Base-by-base conservation (phyloP, 768 basidiomycete genomes). In the Boletus sensibilis region DNA sequence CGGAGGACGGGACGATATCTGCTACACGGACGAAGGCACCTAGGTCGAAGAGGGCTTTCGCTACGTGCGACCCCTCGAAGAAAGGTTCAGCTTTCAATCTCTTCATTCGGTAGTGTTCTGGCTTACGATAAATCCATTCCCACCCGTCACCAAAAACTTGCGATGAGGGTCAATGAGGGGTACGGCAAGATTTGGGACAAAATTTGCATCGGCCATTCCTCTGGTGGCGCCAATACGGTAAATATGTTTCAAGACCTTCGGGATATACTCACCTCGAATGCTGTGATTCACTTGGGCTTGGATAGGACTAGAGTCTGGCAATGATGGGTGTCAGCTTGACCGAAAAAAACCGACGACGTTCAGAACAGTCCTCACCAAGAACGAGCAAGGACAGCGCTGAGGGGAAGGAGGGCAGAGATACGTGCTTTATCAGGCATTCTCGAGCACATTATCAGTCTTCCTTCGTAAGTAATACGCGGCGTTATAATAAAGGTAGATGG, bases 61-160 rank as follows among this genome's bases (percentile, higher is more conserved):
- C 80, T 2, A 85, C 65, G 58, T 84, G 78, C 3, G 79, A 79
- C 16, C 84, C 83, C 84, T 85, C 6, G 35, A 45, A 21, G 4
- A 45, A 10, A 10, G 13, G n/a, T 23, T 54, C 33, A 33, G 29
- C 7, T 45, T 40, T n/a, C 14, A 14, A 35, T 21, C 35, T 27
- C 16, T 35, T 43, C 39, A 23, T 38, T 14, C 0, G 34, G 21
- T 14, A 14, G 10, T 31, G 11, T 18, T 16, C 27, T 21, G 21
- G 64, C 78, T 63, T 60, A 82, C 82, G n/a, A 82, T 78, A 59
- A 83, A 83, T 4, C 82, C 82, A 58, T 78, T 68, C 1, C 82
- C 82, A 6, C 82, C 81, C 2, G 79, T 78, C 31, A 83, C 68
- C 25, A 83, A 74, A 45, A 75, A 62, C 18, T 50, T 63, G 33